These are phyloP conservation scores for Tolypocladium ovalisporum DNA, from an alignment of 2,329 filamentous ascomycete genomes.

Conservation along the genomic window DNA sequence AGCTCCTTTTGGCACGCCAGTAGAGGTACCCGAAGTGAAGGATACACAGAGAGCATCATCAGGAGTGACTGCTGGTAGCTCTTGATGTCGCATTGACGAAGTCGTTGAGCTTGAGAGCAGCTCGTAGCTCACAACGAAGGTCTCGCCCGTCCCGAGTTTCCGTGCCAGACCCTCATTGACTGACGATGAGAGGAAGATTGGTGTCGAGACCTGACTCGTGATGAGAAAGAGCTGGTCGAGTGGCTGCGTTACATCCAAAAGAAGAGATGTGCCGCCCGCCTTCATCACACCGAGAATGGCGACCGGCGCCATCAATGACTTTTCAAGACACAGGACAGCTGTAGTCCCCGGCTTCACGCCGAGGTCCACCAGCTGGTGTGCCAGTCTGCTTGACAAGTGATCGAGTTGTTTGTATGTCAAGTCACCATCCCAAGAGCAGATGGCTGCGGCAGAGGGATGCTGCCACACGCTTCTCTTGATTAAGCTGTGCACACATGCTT, in stretches of 20 bases:
- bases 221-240: constrained; percentile 7
- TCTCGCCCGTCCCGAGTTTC: not conserved
- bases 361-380: constrained; percentile 3
- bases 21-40: constrained; percentile 39
- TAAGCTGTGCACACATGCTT: constrained; percentile 27
- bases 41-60: constrained; percentile 22
- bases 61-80: constrained; percentile 5
- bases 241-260: constrained; percentile 14
- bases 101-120: not conserved
- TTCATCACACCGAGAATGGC: constrained; percentile 13
- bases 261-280: constrained; percentile 11
- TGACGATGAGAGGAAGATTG: constrained; percentile 9
- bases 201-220: constrained; percentile 6
- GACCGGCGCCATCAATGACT: constrained; percentile 10
- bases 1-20: constrained; percentile 40
- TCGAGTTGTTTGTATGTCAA: constrained; percentile 28
- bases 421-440: constrained; percentile 31
- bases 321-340: constrained; percentile 12
- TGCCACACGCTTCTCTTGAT: constrained; percentile 22
- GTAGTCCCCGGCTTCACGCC: constrained; percentile 15
- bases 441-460: constrained; percentile 21
- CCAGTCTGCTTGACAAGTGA: constrained; percentile 4
- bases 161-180: constrained; percentile 2
- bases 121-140: constrained; percentile 1
- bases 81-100: not conserved